These are phyloP conservation scores for Effrenium voratum DNA, from an alignment of 73 alveolate genomes.

Conservation along the genomic window DNA sequence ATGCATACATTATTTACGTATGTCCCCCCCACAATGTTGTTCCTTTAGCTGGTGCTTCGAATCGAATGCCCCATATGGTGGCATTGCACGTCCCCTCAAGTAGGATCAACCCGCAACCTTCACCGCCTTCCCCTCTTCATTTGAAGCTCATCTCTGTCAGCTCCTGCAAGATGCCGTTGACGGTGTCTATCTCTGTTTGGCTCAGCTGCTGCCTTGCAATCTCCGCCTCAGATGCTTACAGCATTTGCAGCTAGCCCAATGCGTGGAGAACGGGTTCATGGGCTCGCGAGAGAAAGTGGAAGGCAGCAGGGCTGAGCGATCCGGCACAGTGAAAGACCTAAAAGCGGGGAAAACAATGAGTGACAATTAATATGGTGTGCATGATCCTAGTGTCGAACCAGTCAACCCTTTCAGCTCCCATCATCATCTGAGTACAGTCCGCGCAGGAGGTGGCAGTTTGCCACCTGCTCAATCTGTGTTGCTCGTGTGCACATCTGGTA, in stretches of 20 bases:
- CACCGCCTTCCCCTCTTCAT: no score
- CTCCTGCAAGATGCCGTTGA: slow-evolving; percentile 43
- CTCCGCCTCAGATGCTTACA: slow-evolving; percentile 12
- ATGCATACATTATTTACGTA: no score
- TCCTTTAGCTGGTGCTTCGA: not conserved
- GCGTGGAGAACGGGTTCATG: not conserved
- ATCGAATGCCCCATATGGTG: not conserved
- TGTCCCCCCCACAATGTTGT: no score
- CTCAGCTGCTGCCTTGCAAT: slow-evolving; percentile 73
- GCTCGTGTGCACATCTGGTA: not conserved
- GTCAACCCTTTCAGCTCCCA: no score
- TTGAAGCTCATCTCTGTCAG: no score
- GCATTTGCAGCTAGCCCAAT: no score
- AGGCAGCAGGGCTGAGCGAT: no score
- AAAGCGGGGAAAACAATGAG: no score
- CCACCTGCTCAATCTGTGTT: not conserved
- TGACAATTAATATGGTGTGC: no score
- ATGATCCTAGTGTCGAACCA: no score
- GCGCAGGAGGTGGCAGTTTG: not conserved
- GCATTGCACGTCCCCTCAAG: not conserved
- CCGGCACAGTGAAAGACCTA: no score
- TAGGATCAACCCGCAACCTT: not conserved
- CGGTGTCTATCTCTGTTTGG: not conserved
- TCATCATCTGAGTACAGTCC: no score
- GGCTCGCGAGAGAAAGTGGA: not conserved